These are phyloP conservation scores for Ichthyophthirius multifiliis DNA, from an alignment of 169 alveolate genomes.

Conservation along the genomic window DNA sequence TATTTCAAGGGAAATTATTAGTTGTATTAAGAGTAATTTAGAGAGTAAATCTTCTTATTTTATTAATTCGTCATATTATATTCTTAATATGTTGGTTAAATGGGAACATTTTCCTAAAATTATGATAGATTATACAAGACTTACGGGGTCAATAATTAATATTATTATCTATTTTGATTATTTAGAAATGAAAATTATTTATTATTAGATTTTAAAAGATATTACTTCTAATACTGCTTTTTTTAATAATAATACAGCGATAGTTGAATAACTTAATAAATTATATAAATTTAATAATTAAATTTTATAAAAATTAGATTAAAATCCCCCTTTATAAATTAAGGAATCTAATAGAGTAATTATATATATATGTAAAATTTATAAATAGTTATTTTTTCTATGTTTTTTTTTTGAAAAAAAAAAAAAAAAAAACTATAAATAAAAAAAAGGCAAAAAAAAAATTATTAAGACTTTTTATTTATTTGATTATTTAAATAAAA, in stretches of 20 bases:
- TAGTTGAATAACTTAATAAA: background rate
- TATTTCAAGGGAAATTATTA: slow-evolving; percentile 21
- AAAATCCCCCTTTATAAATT: background rate
- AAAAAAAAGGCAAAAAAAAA: too few species aligned
- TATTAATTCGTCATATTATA: background rate
- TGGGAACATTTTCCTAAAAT: background rate
- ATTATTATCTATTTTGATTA: background rate
- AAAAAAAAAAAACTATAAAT: too few species aligned
- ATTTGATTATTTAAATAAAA: too few species aligned
- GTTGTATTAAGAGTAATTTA: slow-evolving; percentile 10
- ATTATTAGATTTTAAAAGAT: background rate
- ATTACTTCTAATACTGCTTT: background rate
- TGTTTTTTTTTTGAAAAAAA: too few species aligned
- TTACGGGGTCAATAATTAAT: background rate
- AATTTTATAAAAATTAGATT: background rate
- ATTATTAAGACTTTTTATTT: too few species aligned
- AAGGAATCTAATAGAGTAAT: background rate
- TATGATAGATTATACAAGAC: background rate
- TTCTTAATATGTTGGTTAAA: background rate
- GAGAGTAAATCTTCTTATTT: background rate
- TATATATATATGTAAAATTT: too few species aligned
- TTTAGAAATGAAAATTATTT: background rate
- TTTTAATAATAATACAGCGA: background rate
- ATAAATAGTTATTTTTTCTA: too few species aligned
- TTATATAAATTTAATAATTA: background rate